These are phyloP conservation scores for Chaetoscypha palmicola DNA, from an alignment of 2,329 filamentous ascomycete species.

Conservation along the genomic window DNA sequence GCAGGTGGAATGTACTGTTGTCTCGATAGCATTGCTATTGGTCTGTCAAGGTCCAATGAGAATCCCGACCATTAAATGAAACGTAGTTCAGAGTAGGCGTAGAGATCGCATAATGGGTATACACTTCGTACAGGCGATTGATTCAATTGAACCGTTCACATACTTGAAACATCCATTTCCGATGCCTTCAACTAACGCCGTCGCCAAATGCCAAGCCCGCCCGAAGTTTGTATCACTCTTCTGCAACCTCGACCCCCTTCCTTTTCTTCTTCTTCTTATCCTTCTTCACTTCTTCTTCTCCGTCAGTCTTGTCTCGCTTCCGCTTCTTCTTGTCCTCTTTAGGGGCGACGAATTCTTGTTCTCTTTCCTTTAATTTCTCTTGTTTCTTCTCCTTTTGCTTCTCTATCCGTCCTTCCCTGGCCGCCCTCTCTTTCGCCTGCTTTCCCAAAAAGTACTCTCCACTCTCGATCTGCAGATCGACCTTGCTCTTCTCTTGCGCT, in stretches of 20 bases:
- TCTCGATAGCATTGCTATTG: no score
- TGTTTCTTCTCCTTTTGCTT: slow-evolving; percentile 82
- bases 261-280: slow-evolving; percentile 18
- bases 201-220: slow-evolving; percentile 1
- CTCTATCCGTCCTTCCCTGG: slow-evolving; percentile 72
- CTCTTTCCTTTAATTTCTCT: slow-evolving; percentile 77
- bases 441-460: slow-evolving; percentile 96
- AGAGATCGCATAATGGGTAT: no score
- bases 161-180: no score
- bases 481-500: slow-evolving; percentile 95
- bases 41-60: no score
- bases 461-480: slow-evolving; percentile 94
- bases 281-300: slow-evolving; percentile 17
- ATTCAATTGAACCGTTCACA: no score
- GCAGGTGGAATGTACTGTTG: no score
- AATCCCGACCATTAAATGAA: no score
- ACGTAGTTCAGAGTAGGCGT: no score
- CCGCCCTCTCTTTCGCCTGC: slow-evolving; percentile 80
- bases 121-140: no score
- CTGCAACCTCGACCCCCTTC: background rate
- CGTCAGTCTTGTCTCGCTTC: slow-evolving; percentile 34
- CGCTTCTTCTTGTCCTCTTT: slow-evolving; percentile 62
- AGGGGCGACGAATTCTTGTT: slow-evolving; percentile 81
- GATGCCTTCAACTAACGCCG: background rate
- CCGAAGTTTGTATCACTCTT: background rate